A percentile compares a stretch with the other conserved stretches of the same genome.
Conservation (phyloP, 2,329 filamentous ascomycete species). For the Neofusicoccum kwambonambiense region DNA sequence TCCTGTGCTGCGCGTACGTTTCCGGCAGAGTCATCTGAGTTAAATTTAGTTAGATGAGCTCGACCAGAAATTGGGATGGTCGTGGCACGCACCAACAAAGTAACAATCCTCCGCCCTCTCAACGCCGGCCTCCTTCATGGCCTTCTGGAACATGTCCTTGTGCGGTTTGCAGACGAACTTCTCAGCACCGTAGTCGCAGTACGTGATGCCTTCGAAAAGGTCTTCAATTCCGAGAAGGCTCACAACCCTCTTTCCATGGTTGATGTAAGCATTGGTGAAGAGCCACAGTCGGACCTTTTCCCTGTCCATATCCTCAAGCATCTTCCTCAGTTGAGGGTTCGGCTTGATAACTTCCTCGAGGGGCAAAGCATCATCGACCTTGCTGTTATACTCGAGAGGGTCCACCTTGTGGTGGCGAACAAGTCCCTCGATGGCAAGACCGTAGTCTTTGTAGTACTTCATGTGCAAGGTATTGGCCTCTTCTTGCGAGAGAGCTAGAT, state of each 20-base stretch:
- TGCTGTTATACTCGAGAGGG: slow-evolving; percentile 86
- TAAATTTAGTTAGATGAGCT: neutral
- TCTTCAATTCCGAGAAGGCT: slow-evolving; percentile 79
- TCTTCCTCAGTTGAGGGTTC: slow-evolving; percentile 67
- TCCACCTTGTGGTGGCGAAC: slow-evolving; percentile 94
- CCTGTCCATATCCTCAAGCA: slow-evolving; percentile 80
- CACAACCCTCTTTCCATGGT: slow-evolving; percentile 79
- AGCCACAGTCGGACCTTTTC: slow-evolving; percentile 87
- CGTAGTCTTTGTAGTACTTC: slow-evolving; percentile 94
- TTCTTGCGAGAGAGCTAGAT: slow-evolving; percentile 70
- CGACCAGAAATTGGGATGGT: neutral
- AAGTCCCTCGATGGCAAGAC: slow-evolving; percentile 93
- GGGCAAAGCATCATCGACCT: slow-evolving; percentile 92
- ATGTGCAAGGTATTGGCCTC: slow-evolving; percentile 85
- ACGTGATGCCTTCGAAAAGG: slow-evolving; percentile 91
- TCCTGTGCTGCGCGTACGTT: slow-evolving; percentile 77
- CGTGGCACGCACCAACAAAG: slow-evolving; percentile 73
- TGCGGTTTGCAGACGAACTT: slow-evolving; percentile 86
- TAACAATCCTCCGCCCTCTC: slow-evolving; percentile 71
- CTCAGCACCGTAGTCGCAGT: slow-evolving; percentile 77
- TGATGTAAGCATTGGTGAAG: slow-evolving; percentile 94
- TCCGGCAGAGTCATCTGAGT: slow-evolving; percentile 75
- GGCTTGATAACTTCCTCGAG: slow-evolving; percentile 82
- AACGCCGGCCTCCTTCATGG: slow-evolving; percentile 79
- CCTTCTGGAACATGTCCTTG: slow-evolving; percentile 79